Evolutionary conservation across 139 green algal species (phyloP).

Genomic region (Tetradesmus obliquus): DNA sequence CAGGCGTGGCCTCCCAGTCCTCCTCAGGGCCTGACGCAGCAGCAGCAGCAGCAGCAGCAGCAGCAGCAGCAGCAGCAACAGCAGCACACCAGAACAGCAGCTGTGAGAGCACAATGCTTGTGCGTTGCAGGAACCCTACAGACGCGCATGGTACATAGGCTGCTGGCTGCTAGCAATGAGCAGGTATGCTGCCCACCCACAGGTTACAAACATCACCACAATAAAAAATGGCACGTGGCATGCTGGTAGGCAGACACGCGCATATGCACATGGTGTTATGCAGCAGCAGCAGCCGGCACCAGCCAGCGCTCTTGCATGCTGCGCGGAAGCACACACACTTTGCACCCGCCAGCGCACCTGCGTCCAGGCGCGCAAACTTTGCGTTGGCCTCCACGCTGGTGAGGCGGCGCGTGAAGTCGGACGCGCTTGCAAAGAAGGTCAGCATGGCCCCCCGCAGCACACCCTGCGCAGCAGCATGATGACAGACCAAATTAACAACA

Average conservation of each 20-base stretch:
- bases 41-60: no score
- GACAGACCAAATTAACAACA: not conserved
- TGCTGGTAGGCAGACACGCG: no score
- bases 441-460: conserved; percentile 78
- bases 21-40: conserved; percentile 42
- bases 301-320: not conserved
- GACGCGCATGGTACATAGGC: no score
- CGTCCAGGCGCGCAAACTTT: conserved; percentile 81
- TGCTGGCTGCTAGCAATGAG: no score
- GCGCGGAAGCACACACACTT: not conserved
- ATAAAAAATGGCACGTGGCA: no score
- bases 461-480: conserved; percentile 55
- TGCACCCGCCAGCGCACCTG: conserved; percentile 24
- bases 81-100: no score
- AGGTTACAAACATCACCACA: no score
- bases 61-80: no score
- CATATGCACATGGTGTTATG: no score
- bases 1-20: conserved; percentile 58
- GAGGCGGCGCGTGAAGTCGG: conserved; percentile 92
- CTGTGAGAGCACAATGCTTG: no score
- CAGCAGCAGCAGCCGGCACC: not conserved
- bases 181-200: no score
- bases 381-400: conserved; percentile 83
- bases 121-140: no score
- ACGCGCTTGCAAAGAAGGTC: conserved; percentile 82